Evolutionary conservation across 371 early-diverging fungal genomes (phyloP), one percentile per base, ranked within the genome.

Genomic region (Mortierella sp.): DNA sequence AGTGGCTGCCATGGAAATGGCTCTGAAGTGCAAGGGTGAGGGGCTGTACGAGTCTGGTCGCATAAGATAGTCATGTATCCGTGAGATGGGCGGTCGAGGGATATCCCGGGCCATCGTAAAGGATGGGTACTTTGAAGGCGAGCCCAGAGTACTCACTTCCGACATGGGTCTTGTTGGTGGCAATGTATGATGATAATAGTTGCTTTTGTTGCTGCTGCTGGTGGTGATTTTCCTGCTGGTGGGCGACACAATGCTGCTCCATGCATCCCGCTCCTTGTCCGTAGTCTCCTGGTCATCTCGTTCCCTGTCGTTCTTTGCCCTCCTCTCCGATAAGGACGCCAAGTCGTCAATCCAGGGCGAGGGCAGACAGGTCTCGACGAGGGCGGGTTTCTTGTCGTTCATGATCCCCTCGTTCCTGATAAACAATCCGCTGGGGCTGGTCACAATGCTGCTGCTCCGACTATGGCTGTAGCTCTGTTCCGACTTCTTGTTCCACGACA

Each of bases 1-100:
- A 41, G 41, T 79, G 44, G 85, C 85, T 0, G 85, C 85, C 68
- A 85, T 77, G 1, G 85, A 70, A 10, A 85, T 85, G 10, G 85
- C 85, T 40, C 81, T 68, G 70, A 64, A 85, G 52, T 85, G 85
- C 39, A 85, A 47, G 2, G 85, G 85, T 4, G 73, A 72, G 3
- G 84, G 84, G 24, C 73, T 83, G 66, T 67, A 81, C 16, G 77
- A 64, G 24, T 77, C 71, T 19, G 82, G 82, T 34, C 65, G 73
- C 24, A 70, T 73, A 26, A 81, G 45, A n/a, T 64, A 81, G 19
- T 77, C 74, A 7, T 81, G 82, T 40, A 77, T 81, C 1, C 74
- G 77, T 22, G 64, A 68, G 71, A 81, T 81, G 19, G 82, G 82
- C n/a, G 73, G 81, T 34, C 74, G 70, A 34, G 82, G 78, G 14